Base-by-base conservation (phyloP, 352 stramenopile genomes). In the Phytopythium mirpurense region DNA sequence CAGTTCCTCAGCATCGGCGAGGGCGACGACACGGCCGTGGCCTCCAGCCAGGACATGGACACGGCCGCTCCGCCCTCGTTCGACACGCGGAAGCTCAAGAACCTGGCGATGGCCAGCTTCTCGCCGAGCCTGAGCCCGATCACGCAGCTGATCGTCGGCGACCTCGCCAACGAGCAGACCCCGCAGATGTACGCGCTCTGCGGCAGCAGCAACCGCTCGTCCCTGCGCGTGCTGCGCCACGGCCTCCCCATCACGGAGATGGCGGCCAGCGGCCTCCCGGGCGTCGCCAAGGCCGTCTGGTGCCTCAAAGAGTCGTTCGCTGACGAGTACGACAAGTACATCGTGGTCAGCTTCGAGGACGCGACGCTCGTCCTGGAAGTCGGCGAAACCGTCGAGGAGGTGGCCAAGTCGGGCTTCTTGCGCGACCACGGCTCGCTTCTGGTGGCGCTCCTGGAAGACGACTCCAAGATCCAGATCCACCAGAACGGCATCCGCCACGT, bases 281-380 rank as follows among this genome's bases (percentile, higher is more conserved):
- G 96, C 49, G 82, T 97, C 34, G 96, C 97, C 15, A 97, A 96
- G 58, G 85, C 83, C 1, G 93, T 99, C 11, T 99, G 95, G 78
- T 98, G 95, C 19, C 69, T 99, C 42, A 91, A 96, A 42, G 88
- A 96, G 44, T 91, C 79, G 9, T 88, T 88, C 45, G 58, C 68
- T 16, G 78, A 90, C 54, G 57, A 65, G 11, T 72, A 78, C 35
- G 82, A 91, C 62, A 90, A 91, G 62, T 99, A 98, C 65, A 99
- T 99, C 65, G 93, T 99, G 15, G 97, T 99, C n/a, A 98, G 90
- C 45, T 99, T 99, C 74, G 94, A 97, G 59, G 97, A 99, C 63
- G 96, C 96, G 37, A 99, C 97, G 18, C 83, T 99, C 26, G 97
- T 99, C 15, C 74, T 99, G 10, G 85, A 90, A 52, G 93, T 99